These are phyloP conservation scores for Baorangia bicolor DNA, from an alignment of 768 basidiomycete species.

Conservation along the genomic window DNA sequence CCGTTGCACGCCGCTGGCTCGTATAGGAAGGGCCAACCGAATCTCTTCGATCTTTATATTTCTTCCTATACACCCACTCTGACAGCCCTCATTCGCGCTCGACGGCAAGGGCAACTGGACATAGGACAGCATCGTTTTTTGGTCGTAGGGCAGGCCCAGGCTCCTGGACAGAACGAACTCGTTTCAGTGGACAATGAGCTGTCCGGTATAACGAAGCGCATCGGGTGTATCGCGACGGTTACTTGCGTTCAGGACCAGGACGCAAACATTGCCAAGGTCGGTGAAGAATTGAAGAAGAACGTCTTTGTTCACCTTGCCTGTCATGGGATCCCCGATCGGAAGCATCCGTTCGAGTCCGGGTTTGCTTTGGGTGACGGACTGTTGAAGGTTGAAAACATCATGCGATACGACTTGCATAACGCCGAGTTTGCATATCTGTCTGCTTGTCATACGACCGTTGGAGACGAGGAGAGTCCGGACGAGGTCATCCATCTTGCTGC, in stretches of 20 bases:
- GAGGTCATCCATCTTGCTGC: constrained; percentile 4
- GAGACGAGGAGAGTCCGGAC: background rate
- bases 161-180: background rate
- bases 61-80: background rate
- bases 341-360: constrained; percentile 14
- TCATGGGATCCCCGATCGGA: constrained; percentile 15
- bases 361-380: constrained; percentile 4
- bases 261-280: background rate
- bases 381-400: constrained; percentile 5
- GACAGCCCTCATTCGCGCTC: background rate
- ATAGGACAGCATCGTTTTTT: background rate
- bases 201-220: background rate
- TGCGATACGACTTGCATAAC: background rate
- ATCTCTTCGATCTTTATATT: background rate
- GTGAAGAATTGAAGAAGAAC: background rate
- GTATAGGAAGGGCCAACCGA: background rate
- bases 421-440: constrained; percentile 21
- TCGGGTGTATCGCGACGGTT: background rate
- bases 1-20: constrained; percentile 1
- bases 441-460: constrained; percentile 19
- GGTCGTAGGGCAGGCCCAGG: constrained; percentile 1
- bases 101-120: background rate
- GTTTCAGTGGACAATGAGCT: background rate
- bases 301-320: constrained; percentile 17
- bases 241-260: background rate